Evolutionary conservation across 495 filamentous ascomycete species (phyloP).

Genomic region (Trichocladium uniseriatum): DNA sequence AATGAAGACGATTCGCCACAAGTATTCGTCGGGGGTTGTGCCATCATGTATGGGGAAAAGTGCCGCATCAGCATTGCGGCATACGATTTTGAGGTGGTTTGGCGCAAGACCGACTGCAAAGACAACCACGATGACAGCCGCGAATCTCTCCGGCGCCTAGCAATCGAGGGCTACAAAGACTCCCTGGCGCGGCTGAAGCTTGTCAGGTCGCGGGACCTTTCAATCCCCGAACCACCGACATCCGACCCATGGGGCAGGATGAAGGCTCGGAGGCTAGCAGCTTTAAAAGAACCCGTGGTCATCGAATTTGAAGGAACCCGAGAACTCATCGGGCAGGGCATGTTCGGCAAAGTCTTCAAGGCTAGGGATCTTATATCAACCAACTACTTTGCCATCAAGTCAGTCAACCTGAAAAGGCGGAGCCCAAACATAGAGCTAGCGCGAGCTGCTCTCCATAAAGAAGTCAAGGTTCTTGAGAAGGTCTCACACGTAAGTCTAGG

Average conservation of each 20-base stretch:
- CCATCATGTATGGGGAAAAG: neutral
- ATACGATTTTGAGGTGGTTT: neutral
- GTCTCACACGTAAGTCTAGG: conserved; percentile 6
- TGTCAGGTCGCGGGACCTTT: neutral
- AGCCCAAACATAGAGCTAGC: neutral
- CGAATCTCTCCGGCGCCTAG: neutral
- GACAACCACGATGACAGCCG: neutral
- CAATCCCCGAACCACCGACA: neutral
- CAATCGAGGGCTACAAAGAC: neutral
- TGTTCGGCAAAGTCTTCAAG: neutral
- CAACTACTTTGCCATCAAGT: conserved; percentile 13
- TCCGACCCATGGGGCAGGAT: neutral
- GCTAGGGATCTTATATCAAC: neutral
- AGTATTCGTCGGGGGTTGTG: neutral
- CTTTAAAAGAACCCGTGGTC: neutral
- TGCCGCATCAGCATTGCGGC: neutral
- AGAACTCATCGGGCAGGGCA: neutral
- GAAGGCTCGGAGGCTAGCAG: neutral
- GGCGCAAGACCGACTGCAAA: neutral
- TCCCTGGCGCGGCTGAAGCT: neutral
- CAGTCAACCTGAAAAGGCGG: neutral
- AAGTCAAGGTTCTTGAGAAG: conserved; percentile 2
- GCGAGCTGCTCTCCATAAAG: neutral
- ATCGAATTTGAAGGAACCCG: neutral
- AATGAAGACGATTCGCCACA: neutral